Conservation (phyloP, 345 rosid genomes). For the Salix purpurea region DNA sequence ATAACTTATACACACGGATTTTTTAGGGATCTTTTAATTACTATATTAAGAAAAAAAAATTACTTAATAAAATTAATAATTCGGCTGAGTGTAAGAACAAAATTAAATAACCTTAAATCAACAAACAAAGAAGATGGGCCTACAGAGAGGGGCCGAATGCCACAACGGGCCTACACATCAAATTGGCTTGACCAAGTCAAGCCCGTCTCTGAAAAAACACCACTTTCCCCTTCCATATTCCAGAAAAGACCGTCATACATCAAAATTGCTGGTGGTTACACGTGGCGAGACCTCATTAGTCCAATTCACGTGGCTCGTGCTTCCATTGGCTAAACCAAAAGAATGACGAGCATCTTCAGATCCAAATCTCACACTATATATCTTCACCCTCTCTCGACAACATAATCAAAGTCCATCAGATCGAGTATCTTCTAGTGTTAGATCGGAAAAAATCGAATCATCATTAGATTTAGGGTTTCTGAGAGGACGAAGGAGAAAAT, state of each 20-base stretch:
- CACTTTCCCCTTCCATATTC: background rate
- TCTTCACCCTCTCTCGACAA: background rate
- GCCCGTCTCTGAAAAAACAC: background rate
- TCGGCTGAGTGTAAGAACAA: no score
- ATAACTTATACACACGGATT: no score
- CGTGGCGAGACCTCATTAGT: slow-evolving; percentile 29
- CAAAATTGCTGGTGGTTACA: slow-evolving; percentile 1
- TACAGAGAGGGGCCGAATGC: fast-evolving
- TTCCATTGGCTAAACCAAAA: slow-evolving; percentile 36
- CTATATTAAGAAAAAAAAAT: no score
- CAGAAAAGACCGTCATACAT: background rate
- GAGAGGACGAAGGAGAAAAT: slow-evolving; percentile 17
- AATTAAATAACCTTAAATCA: background rate
- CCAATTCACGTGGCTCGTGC: slow-evolving; percentile 19
- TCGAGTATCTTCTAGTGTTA: background rate
- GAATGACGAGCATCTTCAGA: slow-evolving; percentile 13
- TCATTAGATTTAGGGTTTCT: slow-evolving; percentile 5
- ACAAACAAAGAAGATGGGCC: background rate
- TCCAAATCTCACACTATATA: slow-evolving; percentile 18
- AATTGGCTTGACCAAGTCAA: slow-evolving; percentile 14
- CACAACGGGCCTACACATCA: background rate
- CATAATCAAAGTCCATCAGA: no score
- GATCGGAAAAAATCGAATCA: background rate
- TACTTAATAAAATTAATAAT: no score
- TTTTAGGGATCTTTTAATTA: no score